Conservation (phyloP, 2,329 filamentous ascomycete species). For the Neonectria sp. region DNA sequence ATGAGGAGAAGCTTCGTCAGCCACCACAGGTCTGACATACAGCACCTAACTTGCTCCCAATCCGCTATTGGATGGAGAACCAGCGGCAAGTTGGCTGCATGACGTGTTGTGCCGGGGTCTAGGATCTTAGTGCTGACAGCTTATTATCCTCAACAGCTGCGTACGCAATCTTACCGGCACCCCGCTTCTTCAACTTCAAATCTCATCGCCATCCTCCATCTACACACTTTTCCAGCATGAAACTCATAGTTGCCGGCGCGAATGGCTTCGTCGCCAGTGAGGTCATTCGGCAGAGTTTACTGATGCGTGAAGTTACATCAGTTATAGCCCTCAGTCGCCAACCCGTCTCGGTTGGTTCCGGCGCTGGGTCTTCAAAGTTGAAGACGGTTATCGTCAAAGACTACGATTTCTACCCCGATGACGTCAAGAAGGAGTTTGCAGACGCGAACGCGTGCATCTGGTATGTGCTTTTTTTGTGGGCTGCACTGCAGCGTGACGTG, state of each 20-base stretch:
- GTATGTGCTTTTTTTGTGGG: slow-evolving; percentile 39
- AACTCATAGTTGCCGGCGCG: slow-evolving; percentile 59
- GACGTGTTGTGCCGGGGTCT: neutral
- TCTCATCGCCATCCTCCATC: neutral
- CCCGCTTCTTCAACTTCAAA: neutral
- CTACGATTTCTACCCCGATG: slow-evolving; percentile 58
- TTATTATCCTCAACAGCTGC: too few relatives aligned
- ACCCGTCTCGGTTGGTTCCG: slow-evolving; percentile 41
- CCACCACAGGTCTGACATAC: too few relatives aligned
- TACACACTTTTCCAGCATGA: slow-evolving; percentile 51
- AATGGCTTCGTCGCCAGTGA: slow-evolving; percentile 61
- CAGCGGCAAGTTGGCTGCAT: neutral
- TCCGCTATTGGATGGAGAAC: neutral
- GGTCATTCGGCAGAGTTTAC: slow-evolving; percentile 60
- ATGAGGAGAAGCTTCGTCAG: too few relatives aligned
- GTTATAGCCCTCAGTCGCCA: slow-evolving; percentile 60
- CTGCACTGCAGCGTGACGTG: neutral
- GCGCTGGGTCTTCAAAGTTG: slow-evolving; percentile 54
- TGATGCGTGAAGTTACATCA: slow-evolving; percentile 53
- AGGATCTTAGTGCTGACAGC: neutral
- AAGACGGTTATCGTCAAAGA: slow-evolving; percentile 57
- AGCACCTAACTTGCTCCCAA: neutral
- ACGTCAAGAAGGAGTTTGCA: slow-evolving; percentile 55
- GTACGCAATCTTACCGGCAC: neutral
- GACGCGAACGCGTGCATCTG: slow-evolving; percentile 62